Conservation (phyloP, 83 land plant species). For the Larix sibirica region DNA sequence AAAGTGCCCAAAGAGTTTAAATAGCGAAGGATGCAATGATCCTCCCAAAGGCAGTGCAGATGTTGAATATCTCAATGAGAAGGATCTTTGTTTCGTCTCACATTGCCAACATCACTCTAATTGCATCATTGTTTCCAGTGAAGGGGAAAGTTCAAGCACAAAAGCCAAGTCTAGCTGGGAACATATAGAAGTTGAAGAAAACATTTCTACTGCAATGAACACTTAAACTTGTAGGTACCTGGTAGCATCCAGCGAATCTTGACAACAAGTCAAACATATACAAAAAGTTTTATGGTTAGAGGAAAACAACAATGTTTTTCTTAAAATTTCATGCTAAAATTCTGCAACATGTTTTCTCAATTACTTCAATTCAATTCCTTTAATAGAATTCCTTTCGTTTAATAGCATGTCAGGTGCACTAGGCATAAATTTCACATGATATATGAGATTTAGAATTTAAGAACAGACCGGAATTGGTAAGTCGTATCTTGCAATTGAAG, state of each 20-base stretch:
- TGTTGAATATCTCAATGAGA: not conserved
- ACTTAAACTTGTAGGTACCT: not conserved
- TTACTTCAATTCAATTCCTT: no score
- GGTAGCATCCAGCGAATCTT: not conserved
- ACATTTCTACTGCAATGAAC: not conserved
- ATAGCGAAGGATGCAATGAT: not conserved
- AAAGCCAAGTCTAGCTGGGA: conserved; percentile 5
- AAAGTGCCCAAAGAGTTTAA: no score
- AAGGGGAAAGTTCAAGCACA: conserved; percentile 14
- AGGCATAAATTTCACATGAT: no score
- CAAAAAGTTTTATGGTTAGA: not conserved
- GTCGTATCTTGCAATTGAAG: no score
- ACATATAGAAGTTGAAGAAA: not conserved
- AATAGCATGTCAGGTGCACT: no score
- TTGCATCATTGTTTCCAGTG: not conserved
- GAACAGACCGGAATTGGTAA: no score
- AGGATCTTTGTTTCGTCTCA: not conserved
- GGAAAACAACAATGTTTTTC: not conserved
- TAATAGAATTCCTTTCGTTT: no score
- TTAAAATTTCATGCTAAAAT: no score
- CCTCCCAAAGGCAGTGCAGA: not conserved
- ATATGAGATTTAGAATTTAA: no score
- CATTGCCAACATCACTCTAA: not conserved
- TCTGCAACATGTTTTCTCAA: no score
- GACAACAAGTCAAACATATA: not conserved